Evolutionary conservation across 148 eudicot genomes (phyloP).

Genomic region (Rhododendron griersonianum): DNA sequence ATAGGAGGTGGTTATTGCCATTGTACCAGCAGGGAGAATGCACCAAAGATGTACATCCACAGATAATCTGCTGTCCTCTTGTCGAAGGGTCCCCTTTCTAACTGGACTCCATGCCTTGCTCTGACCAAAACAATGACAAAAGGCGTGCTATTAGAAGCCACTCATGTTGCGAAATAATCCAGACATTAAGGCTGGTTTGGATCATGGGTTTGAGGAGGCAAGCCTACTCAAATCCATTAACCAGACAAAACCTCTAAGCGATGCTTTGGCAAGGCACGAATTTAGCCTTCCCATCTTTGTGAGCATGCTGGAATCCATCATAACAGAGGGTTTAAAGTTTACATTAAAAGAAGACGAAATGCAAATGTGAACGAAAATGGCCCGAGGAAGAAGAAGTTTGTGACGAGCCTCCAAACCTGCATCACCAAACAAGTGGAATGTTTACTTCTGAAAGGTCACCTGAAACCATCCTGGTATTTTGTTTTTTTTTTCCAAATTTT

Average conservation of each 20-base stretch:
- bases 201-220: background rate
- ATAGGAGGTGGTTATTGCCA: background rate
- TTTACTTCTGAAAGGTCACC: background rate
- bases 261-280: background rate
- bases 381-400: conserved; percentile 41
- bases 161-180: background rate
- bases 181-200: background rate
- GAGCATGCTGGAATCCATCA: background rate
- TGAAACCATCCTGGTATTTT: background rate
- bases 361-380: conserved; percentile 30
- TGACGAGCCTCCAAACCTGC: conserved; percentile 46
- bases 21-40: conserved; percentile 32
- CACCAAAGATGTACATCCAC: conserved; percentile 42
- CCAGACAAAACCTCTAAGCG: background rate
- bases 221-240: background rate
- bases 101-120: conserved; percentile 27
- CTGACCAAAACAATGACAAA: background rate
- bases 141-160: background rate
- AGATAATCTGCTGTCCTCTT: conserved; percentile 42
- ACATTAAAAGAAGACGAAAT: conserved; percentile 31
- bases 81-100: conserved; percentile 43
- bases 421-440: background rate
- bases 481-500: background rate
- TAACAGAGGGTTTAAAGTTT: background rate
- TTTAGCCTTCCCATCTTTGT: background rate